Conservation (phyloP, 2,329 filamentous ascomycete genomes). For the Diplodia seriata region DNA sequence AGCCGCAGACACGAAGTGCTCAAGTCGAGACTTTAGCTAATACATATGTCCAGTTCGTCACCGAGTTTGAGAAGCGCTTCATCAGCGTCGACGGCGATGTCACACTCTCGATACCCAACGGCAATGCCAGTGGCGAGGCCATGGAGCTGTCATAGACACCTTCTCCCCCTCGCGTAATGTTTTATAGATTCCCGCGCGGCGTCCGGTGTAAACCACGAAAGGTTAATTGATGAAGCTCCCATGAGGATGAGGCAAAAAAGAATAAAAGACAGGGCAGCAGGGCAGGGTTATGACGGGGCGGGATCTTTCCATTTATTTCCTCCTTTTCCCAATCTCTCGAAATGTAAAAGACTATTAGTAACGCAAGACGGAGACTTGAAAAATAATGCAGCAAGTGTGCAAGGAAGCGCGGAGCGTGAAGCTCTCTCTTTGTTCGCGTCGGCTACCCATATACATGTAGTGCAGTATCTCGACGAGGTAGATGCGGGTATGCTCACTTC, state of each 20-base stretch:
- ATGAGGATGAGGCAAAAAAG: conserved; percentile 9
- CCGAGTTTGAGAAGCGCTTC: conserved; percentile 87
- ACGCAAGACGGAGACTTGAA: not conserved
- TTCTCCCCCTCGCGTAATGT: not conserved
- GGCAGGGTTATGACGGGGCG: conserved; percentile 5
- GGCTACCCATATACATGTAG: not conserved
- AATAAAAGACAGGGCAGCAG: not conserved
- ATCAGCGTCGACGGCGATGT: conserved; percentile 87
- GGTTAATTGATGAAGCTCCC: conserved; percentile 12
- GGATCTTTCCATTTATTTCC: not conserved
- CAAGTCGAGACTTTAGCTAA: conserved; percentile 33
- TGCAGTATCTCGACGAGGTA: too few species aligned
- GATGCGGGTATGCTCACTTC: too few species aligned
- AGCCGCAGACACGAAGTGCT: conserved; percentile 22
- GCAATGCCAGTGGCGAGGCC: conserved; percentile 58
- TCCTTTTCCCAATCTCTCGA: not conserved
- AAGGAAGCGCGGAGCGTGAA: not conserved
- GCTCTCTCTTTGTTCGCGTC: not conserved
- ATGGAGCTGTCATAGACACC: conserved; percentile 69
- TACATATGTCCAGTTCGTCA: conserved; percentile 67
- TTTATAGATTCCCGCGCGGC: conserved; percentile 30
- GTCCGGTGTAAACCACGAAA: conserved; percentile 23
- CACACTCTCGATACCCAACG: conserved; percentile 66
- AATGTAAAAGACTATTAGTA: not conserved
- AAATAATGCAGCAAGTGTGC: not conserved